These are phyloP conservation scores for Diaporthe sp. DNA, from an alignment of 2,329 filamentous ascomycete genomes.

Conservation along the genomic window DNA sequence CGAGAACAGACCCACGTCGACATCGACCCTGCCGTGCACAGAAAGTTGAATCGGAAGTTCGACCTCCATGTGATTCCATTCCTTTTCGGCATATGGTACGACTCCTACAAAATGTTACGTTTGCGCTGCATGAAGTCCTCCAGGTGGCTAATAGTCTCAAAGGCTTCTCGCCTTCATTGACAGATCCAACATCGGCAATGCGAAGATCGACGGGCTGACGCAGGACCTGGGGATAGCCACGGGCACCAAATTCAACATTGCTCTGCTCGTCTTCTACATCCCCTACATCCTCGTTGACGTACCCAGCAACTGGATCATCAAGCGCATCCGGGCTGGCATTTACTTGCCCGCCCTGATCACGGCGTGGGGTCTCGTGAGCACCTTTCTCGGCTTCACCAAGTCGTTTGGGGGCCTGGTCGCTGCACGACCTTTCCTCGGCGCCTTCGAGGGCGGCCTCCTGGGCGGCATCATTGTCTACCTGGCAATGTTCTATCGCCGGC, in stretches of 20 bases:
- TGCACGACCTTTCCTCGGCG: constrained; percentile 62
- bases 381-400: constrained; percentile 46
- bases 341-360: constrained; percentile 77
- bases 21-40: constrained; percentile 42
- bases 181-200: constrained; percentile 64
- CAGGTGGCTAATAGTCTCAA: not conserved
- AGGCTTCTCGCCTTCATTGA: constrained; percentile 69
- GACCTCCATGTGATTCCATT: constrained; percentile 47
- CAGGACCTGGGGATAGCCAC: constrained; percentile 62
- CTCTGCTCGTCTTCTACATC: constrained; percentile 75
- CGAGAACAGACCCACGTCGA: constrained; percentile 36
- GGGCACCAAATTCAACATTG: constrained; percentile 70
- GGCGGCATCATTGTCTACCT: constrained; percentile 70
- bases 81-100: constrained; percentile 48
- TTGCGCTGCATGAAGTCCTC: too few relatives aligned
- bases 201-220: constrained; percentile 60
- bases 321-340: constrained; percentile 72
- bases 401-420: constrained; percentile 46
- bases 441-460: constrained; percentile 70
- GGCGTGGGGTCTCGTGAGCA: constrained; percentile 51
- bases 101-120: too few relatives aligned
- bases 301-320: constrained; percentile 75
- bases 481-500: constrained; percentile 72
- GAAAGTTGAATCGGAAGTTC: constrained; percentile 46
- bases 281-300: constrained; percentile 77